These are phyloP conservation scores for Yamadazyma siamensis DNA, from an alignment of 1,139 yeast genomes.

Conservation along the genomic window DNA sequence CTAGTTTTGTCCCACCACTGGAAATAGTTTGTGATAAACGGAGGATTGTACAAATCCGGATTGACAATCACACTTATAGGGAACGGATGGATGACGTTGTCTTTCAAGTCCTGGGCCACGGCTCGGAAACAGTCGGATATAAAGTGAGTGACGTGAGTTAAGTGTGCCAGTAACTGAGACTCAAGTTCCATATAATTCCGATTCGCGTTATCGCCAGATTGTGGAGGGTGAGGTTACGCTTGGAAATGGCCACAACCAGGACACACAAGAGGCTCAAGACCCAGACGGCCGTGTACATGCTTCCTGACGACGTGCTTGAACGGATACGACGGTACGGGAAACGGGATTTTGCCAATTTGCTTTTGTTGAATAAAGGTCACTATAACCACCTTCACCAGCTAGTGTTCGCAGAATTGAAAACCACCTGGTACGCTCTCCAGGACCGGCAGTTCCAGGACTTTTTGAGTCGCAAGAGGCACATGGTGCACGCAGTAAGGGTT, in stretches of 20 bases:
- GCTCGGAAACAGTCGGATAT: not conserved
- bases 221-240: not conserved
- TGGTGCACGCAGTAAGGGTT: constrained; percentile 24
- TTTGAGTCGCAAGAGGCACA: constrained; percentile 8
- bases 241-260: not conserved
- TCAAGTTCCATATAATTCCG: not conserved
- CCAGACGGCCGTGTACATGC: constrained; percentile 5
- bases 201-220: constrained; percentile 1
- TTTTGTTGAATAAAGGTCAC: constrained; percentile 17
- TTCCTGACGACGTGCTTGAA: constrained; percentile 29
- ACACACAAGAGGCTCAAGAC: constrained; percentile 7
- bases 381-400: constrained; percentile 19
- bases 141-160: not conserved
- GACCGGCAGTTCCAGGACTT: constrained; percentile 12
- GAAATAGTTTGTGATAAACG: constrained; percentile 19
- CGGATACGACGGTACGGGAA: constrained; percentile 17
- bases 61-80: constrained; percentile 20
- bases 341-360: constrained; percentile 23
- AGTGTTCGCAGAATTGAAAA: constrained; percentile 24
- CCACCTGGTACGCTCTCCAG: constrained; percentile 29
- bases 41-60: constrained; percentile 28
- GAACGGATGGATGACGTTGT: constrained; percentile 14
- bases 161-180: not conserved
- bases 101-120: constrained; percentile 15
- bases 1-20: constrained; percentile 2